Conservation (phyloP, 306 rosid genomes). For the Quercus rubra region DNA sequence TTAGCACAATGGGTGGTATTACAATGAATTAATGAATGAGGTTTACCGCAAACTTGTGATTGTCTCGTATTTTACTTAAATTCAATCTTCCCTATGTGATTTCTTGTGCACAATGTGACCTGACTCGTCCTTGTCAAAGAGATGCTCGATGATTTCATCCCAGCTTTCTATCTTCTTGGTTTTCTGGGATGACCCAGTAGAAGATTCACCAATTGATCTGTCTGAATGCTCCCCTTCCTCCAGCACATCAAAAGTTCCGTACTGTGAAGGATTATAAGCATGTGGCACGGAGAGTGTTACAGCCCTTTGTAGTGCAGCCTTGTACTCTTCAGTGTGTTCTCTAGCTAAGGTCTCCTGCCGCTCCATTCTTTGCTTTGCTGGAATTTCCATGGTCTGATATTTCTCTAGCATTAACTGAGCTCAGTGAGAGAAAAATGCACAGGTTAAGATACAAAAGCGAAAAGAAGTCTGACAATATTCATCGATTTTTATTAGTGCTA, state of each 20-base stretch:
- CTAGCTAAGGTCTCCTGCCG: slow-evolving; percentile 61
- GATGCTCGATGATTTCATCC: slow-evolving; percentile 57
- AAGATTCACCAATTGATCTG: slow-evolving; percentile 48
- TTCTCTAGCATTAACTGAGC: slow-evolving; percentile 66
- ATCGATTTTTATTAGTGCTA: not conserved
- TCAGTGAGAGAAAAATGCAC: slow-evolving; percentile 12
- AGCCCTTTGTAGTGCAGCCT: slow-evolving; percentile 88
- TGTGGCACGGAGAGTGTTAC: slow-evolving; percentile 78
- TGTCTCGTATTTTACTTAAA: not conserved
- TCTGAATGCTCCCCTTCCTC: slow-evolving; percentile 39
- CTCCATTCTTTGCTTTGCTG: slow-evolving; percentile 75
- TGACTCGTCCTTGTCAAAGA: slow-evolving; percentile 50
- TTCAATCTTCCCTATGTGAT: slow-evolving; percentile 22
- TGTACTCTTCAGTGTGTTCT: slow-evolving; percentile 65
- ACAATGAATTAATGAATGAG: slow-evolving; percentile 34
- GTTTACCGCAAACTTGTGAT: not conserved
- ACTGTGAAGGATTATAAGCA: slow-evolving; percentile 58
- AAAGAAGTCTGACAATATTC: not conserved
- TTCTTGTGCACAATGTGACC: slow-evolving; percentile 48
- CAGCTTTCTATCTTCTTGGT: slow-evolving; percentile 44
- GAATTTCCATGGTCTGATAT: slow-evolving; percentile 55
- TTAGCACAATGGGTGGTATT: slow-evolving; percentile 13
- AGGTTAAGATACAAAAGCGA: not conserved
- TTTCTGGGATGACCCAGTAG: slow-evolving; percentile 41
- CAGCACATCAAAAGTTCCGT: slow-evolving; percentile 69